phyloP scores from a whole-genome alignment of 148 eudicot genomes.

The Camellia lanceoleosa region DNA sequence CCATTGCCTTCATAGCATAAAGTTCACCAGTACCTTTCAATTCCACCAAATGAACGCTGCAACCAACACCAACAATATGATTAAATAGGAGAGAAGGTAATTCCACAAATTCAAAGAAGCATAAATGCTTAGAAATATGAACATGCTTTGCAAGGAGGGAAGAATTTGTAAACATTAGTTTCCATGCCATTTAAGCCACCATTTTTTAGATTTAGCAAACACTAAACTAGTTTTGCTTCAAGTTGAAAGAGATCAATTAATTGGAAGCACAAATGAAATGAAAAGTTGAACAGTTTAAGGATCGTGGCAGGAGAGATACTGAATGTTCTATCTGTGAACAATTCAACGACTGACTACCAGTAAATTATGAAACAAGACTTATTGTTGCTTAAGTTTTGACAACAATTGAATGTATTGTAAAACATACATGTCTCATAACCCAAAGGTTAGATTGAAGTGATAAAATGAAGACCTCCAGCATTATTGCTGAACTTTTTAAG shows the following conservation, averaged over 20 bases:
- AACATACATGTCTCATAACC: too few relatives aligned
- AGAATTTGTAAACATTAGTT: not conserved
- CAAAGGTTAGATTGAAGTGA: too few relatives aligned
- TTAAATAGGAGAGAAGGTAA: constrained; percentile 3
- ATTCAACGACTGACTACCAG: not conserved
- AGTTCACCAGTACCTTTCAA: constrained; percentile 74
- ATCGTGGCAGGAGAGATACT: not conserved
- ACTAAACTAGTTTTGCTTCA: not conserved
- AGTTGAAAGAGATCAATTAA: not conserved
- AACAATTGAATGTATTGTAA: not conserved
- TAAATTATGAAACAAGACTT: not conserved
- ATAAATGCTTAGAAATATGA: not conserved
- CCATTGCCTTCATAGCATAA: constrained; percentile 99
- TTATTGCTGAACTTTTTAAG: too few relatives aligned
- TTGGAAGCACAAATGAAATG: not conserved
- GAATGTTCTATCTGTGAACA: not conserved
- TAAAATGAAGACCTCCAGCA: too few relatives aligned
- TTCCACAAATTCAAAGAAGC: constrained; percentile 16
- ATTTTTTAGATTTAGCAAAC: not conserved
- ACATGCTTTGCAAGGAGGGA: not conserved
- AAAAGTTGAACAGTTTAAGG: not conserved
- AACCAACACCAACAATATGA: constrained; percentile 19
- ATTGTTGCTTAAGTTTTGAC: not conserved
- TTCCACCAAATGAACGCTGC: constrained; percentile 98
- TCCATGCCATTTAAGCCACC: not conserved